Conservation (phyloP, 148 eudicot genomes). For the Cornus suecica region DNA sequence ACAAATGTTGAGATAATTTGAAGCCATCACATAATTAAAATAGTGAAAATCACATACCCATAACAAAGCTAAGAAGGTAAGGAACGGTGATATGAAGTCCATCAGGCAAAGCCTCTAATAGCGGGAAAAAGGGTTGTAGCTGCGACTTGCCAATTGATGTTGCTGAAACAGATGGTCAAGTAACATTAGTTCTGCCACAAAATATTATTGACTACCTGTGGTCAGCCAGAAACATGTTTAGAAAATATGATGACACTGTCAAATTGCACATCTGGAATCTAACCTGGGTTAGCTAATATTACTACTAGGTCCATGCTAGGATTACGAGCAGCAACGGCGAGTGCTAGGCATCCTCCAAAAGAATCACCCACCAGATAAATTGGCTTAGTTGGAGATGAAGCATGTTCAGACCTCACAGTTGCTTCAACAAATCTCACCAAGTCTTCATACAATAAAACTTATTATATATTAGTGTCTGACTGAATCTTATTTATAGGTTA, state of each 20-base stretch:
- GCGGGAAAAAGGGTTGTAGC: conserved; percentile 74
- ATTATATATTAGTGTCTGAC: conserved; percentile 7
- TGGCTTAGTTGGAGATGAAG: conserved; percentile 68
- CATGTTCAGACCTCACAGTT: conserved; percentile 63
- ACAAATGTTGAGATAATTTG: background rate
- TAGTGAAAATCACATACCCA: conserved; percentile 53
- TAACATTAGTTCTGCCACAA: conserved; percentile 14
- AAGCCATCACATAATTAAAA: background rate
- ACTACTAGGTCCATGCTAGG: conserved; percentile 75
- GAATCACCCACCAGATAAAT: conserved; percentile 95
- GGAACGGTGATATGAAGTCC: conserved; percentile 69
- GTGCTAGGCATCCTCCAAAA: conserved; percentile 90
- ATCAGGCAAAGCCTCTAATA: conserved; percentile 70
- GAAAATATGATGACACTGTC: background rate
- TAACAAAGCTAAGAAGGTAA: conserved; percentile 74
- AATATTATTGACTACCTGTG: background rate
- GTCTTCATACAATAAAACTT: conserved; percentile 34
- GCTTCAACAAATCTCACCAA: conserved; percentile 68
- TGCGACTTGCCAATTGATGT: conserved; percentile 85
- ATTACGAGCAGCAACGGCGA: conserved; percentile 87
- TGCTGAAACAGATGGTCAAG: conserved; percentile 45
- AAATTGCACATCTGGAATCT: conserved; percentile 19
- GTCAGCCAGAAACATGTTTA: conserved; percentile 10
- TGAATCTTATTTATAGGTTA: background rate
- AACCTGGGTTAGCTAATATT: conserved; percentile 92